phyloP scores from a whole-genome alignment of 306 rosid species.

The Heteromeles arbutifolia region DNA sequence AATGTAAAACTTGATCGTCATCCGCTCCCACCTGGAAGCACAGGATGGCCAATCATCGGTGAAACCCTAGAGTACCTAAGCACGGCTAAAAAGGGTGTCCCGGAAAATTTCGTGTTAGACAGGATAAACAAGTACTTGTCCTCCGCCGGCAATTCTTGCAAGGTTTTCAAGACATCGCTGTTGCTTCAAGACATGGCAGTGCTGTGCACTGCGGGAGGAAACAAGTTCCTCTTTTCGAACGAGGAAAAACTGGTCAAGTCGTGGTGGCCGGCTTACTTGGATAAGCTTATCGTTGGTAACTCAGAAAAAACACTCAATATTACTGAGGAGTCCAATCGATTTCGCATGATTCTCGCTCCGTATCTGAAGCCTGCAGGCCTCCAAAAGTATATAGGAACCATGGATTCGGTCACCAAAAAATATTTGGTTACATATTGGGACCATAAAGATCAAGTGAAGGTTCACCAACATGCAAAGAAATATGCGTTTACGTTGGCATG shows the following conservation, averaged over 20 bases:
- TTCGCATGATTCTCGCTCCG: neutral
- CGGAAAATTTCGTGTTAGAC: neutral
- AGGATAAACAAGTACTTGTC: conserved; percentile 2
- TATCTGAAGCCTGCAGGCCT: conserved; percentile 1
- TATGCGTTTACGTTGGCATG: neutral
- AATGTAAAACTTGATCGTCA: neutral
- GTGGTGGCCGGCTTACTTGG: conserved; percentile 11
- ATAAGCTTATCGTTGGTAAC: neutral
- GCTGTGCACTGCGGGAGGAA: neutral
- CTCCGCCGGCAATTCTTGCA: neutral
- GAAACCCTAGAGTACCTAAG: conserved; percentile 9
- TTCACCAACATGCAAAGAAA: neutral
- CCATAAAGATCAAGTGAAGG: neutral
- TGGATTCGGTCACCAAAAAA: neutral
- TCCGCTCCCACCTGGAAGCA: neutral
- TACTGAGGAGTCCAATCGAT: neutral
- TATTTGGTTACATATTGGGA: neutral
- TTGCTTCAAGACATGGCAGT: neutral
- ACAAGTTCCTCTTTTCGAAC: conserved; percentile 13
- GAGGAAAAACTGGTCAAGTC: conserved; percentile 18
- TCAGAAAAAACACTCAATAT: neutral
- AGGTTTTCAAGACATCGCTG: conserved; percentile 17
- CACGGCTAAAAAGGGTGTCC: neutral
- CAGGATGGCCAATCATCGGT: conserved; percentile 15
- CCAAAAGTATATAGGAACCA: conserved; percentile 9